Evolutionary conservation across 2,329 filamentous ascomycete species (phyloP).

Genomic region (Acarospora socialis): DNA sequence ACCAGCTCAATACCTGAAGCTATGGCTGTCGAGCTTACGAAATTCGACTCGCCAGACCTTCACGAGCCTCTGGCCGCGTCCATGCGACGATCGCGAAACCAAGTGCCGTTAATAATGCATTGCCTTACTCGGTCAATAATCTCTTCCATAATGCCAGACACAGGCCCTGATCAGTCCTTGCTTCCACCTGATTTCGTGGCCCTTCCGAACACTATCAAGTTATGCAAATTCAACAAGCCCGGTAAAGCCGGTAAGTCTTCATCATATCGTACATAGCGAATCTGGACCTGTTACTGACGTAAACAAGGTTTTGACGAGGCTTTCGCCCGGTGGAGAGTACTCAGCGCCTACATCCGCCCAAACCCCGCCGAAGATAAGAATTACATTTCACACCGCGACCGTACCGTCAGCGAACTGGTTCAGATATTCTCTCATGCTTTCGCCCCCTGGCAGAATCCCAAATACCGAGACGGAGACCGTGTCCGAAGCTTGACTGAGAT

Average conservation of each 20-base stretch:
- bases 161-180: conserved; percentile 1
- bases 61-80: conserved; percentile 1
- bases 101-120: conserved; percentile 4
- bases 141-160: conserved; percentile 1
- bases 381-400: conserved; percentile 6
- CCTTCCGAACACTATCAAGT: conserved; percentile 3
- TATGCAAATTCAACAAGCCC: not conserved
- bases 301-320: not conserved
- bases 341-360: conserved; percentile 7
- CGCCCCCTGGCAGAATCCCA: conserved; percentile 6
- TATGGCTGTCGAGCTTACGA: conserved; percentile 1
- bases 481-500: conserved; percentile 5
- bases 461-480: conserved; percentile 6
- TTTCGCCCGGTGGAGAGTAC: conserved; percentile 7
- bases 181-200: conserved; percentile 7
- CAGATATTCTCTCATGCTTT: conserved; percentile 5
- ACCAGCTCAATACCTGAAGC: not conserved
- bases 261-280: no score
- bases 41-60: conserved; percentile 8
- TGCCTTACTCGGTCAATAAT: conserved; percentile 3
- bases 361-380: not conserved
- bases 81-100: conserved; percentile 1
- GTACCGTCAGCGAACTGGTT: conserved; percentile 3
- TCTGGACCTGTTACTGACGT: no score
- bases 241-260: conserved; percentile 4